phyloP scores from a whole-genome alignment of 2,329 filamentous ascomycete genomes.

The Fusarium anguioides region DNA sequence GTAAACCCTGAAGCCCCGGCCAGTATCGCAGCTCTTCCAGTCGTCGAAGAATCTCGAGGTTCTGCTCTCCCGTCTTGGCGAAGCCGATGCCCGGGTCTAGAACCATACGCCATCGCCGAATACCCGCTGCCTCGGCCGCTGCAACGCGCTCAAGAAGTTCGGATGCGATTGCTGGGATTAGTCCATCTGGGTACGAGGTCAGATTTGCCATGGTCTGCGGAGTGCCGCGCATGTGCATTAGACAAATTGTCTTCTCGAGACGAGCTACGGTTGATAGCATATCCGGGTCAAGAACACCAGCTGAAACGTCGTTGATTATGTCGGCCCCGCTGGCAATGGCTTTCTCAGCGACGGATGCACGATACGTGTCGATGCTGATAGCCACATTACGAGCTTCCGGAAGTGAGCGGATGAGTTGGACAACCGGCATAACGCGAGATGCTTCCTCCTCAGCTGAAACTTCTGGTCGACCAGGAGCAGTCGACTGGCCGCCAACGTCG shows the following conservation, averaged over 20 bases:
- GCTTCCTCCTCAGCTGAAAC: constrained; percentile 80
- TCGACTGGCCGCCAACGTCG: constrained; percentile 94
- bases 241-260: constrained; percentile 79
- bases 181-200: constrained; percentile 74
- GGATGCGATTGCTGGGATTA: constrained; percentile 71
- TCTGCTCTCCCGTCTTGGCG: constrained; percentile 84
- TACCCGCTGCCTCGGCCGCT: constrained; percentile 81
- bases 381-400: constrained; percentile 72
- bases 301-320: constrained; percentile 95
- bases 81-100: constrained; percentile 96
- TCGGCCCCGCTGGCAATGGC: constrained; percentile 84
- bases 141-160: constrained; percentile 78
- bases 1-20: constrained; percentile 74
- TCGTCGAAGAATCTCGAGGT: constrained; percentile 79
- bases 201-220: constrained; percentile 82
- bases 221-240: constrained; percentile 95
- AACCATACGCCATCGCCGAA: constrained; percentile 93
- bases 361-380: constrained; percentile 94
- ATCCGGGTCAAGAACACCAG: constrained; percentile 77
- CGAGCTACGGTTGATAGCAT: constrained; percentile 87
- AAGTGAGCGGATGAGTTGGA: constrained; percentile 76
- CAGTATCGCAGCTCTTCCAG: constrained; percentile 72
- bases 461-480: constrained; percentile 78
- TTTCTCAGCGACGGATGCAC: constrained; percentile 80
- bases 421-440: constrained; percentile 80